Base-by-base conservation (phyloP, 2,329 filamentous ascomycete genomes). In the Podosphaera fusca region DNA sequence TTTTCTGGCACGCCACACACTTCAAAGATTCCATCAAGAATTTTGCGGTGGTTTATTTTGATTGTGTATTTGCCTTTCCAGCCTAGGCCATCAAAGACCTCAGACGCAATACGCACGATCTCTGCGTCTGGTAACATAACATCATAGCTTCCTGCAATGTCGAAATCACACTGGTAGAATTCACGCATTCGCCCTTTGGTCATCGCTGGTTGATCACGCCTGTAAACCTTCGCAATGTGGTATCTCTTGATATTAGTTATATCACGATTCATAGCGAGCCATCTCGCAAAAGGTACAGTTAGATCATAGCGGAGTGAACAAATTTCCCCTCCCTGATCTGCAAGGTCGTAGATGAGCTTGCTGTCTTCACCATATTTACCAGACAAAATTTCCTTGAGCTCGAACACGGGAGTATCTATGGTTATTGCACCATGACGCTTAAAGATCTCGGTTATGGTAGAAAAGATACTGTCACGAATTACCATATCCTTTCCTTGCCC, bases 141-240 rank as follows among this genome's bases (percentile, higher is more conserved):
- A 68, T 95, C 90, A 72, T 87, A 94, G 47, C 73, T 74, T 60
- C 89, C 88, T 10, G 89, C 89, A 71, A 95, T 90, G 68, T 95
- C 89, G 67, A 95, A 94, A 71, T 96, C 90, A 73, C 89, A 95
- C 71, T 95, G 89, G 73, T 94, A 95, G 71, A 95, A 95, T 71
- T 95, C 90, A 66, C 90, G 80, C 84, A 95, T 92, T 56, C 89
- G 81, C 55, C 89, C 90, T 69, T 94, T 92, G 60, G 84, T 86
- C 72, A 95, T 87, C 60, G 87, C 85, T 31, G 85, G 85, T 69
- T 88, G 84, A 69, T 89, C 85, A 68, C 84, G 73, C 60, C 85
- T 76, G 72, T 88, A 89, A 55, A 95, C 89, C 73, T 95, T 95
- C 63, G 87, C 88, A 63, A 96, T 89, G 72, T 95, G 88, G 70